Base-by-base conservation (phyloP, 805 yeast species). In the Starmera amethionina region DNA sequence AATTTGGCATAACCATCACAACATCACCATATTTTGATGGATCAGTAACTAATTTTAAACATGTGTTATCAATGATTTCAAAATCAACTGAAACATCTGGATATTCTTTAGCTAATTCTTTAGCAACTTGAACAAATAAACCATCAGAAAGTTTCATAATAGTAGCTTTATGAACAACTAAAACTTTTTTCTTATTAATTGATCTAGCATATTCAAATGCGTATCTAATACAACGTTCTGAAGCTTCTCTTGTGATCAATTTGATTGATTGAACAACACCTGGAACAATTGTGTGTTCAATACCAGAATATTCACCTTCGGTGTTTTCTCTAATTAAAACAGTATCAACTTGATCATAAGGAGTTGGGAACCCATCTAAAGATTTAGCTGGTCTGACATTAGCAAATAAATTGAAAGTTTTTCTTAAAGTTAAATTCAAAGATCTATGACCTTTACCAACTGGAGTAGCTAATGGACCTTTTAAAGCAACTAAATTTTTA, bases 301-400 rank as follows among this genome's bases (percentile, higher is more conserved):
- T 89, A 70, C 98, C 98, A 29, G 97, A 89, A 73, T 90, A 90
- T 71, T 90, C 98, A 74, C 98, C 98, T 69, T 93, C 97, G 50
- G 98, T 90, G 79, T 93, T 93, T 73, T 93, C 98, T 77, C 98
- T 88, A 65, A 93, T 89, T 57, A 93, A 73, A 31, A 90, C 96
- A 48, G 96, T 82, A 69, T 93, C 94, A 49, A 93, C 97, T 63
- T 84, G 75, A 51, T 71, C 72, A 49, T 67, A 67, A 28, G 70
- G 95, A 46, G 97, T 93, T 66, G 88, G 75, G 79, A 77, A 89
- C 60, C 98, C 98, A 47, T 76, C 83, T 52, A 93, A 77, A 45
- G 95, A 83, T 68, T 84, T 84, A 65, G 97, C 93, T 41, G 97
- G 97, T 72, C 97, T 84, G 42, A 93, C 95, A 65, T 90, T 90